phyloP scores from a whole-genome alignment of 176 grass and related monocot species.

The Ensete glaucum region DNA sequence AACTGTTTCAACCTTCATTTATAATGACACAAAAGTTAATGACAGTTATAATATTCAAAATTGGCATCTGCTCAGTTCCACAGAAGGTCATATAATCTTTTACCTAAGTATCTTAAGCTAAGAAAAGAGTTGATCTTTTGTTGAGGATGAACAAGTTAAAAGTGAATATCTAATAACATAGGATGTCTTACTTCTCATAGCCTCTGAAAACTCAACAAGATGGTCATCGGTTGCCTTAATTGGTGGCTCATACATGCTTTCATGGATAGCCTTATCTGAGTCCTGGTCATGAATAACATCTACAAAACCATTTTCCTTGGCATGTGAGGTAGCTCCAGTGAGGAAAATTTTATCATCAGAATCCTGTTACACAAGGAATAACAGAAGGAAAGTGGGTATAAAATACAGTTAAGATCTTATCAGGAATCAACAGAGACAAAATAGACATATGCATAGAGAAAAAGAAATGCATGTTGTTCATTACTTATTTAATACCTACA shows the following conservation, averaged over 20 bases:
- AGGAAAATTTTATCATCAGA: slow-evolving; percentile 32
- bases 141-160: neutral
- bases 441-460: neutral
- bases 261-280: slow-evolving; percentile 42
- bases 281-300: slow-evolving; percentile 29
- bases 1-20: too few species aligned
- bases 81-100: neutral
- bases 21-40: too few species aligned
- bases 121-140: neutral
- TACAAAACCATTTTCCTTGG: slow-evolving; percentile 43
- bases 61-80: too few species aligned
- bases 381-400: neutral
- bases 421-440: neutral
- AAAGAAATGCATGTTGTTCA: neutral
- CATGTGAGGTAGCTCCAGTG: slow-evolving; percentile 22
- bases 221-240: slow-evolving; percentile 71
- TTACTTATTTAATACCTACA: neutral
- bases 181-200: slow-evolving; percentile 62
- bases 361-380: slow-evolving; percentile 25
- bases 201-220: slow-evolving; percentile 82
- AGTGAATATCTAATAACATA: slow-evolving; percentile 7
- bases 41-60: too few species aligned
- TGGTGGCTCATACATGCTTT: slow-evolving; percentile 55
- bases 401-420: neutral
- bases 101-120: neutral